Evolutionary conservation across 108 stramenopile species (phyloP).

Genomic region (Tribonema minus): DNA sequence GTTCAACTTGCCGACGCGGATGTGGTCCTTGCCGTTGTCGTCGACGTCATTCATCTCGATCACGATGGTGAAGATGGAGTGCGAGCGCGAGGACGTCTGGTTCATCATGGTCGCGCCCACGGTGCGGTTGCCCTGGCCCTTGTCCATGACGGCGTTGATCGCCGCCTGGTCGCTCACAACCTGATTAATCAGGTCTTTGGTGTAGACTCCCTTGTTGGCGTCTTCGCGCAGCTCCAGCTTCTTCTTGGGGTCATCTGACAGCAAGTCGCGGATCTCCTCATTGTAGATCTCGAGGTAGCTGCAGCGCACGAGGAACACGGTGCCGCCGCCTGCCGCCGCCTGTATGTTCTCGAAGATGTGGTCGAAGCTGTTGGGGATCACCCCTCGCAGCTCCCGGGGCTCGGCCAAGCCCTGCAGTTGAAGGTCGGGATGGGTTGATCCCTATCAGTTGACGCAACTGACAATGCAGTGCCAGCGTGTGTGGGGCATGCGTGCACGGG

Average conservation of each 20-base stretch:
- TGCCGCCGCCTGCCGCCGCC: slow-evolving; percentile 2
- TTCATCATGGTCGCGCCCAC: slow-evolving; percentile 62
- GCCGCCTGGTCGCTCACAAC: slow-evolving; percentile 48
- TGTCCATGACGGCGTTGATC: slow-evolving; percentile 50
- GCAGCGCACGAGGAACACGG: slow-evolving; percentile 66
- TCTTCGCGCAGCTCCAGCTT: slow-evolving; percentile 62
- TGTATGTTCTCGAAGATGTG: slow-evolving; percentile 62
- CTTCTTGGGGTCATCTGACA: slow-evolving; percentile 31
- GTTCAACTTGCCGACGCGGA: slow-evolving; percentile 62
- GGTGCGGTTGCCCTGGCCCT: slow-evolving; percentile 55
- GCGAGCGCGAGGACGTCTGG: slow-evolving; percentile 55
- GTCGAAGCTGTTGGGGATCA: slow-evolving; percentile 62
- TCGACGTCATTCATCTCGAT: slow-evolving; percentile 50
- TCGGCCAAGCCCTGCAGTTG: slow-evolving; percentile 47
- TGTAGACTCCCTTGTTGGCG: slow-evolving; percentile 61
- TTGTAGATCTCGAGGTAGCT: slow-evolving; percentile 67
- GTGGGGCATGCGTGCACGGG: too few relatives aligned
- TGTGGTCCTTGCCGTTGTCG: slow-evolving; percentile 49
- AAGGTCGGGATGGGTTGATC: too few relatives aligned
- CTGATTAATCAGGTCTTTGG: slow-evolving; percentile 52
- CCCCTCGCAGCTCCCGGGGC: slow-evolving; percentile 58
- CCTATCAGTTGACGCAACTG: too few relatives aligned
- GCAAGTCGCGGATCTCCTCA: slow-evolving; percentile 65
- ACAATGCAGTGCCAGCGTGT: too few relatives aligned
- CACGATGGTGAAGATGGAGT: slow-evolving; percentile 61